These are phyloP conservation scores for Escovopsis weberi DNA, from an alignment of 2,329 filamentous ascomycete genomes.

Conservation along the genomic window DNA sequence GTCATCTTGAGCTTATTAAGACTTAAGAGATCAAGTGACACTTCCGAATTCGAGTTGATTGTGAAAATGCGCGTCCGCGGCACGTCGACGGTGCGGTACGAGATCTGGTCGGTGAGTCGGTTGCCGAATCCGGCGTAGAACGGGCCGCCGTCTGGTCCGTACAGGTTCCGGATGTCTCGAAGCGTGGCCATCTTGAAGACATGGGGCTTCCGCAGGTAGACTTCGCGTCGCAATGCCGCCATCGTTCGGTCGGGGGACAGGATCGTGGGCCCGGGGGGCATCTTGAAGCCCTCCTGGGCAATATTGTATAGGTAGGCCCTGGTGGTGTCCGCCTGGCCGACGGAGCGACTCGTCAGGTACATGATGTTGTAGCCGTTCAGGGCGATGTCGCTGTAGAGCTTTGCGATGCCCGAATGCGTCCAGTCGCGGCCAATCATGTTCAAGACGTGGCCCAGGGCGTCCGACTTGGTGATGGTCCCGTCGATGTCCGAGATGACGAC, in stretches of 20 bases:
- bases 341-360: constrained; percentile 87
- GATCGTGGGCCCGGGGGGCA: constrained; percentile 87
- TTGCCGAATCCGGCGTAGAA: constrained; percentile 98
- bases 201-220: constrained; percentile 91
- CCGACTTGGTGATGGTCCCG: constrained; percentile 96
- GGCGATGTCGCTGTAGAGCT: constrained; percentile 89
- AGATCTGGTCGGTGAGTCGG: constrained; percentile 86
- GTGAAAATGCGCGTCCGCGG: constrained; percentile 92
- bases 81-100: constrained; percentile 91
- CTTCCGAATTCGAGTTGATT: constrained; percentile 95
- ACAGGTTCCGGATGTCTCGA: constrained; percentile 82
- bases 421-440: constrained; percentile 97
- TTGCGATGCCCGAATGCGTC: constrained; percentile 93
- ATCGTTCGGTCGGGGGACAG: constrained; percentile 91
- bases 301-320: constrained; percentile 82
- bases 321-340: constrained; percentile 85
- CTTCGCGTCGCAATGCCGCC: constrained; percentile 77
- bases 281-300: constrained; percentile 67
- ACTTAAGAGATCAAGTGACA: constrained; percentile 76
- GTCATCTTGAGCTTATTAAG: constrained; percentile 93
- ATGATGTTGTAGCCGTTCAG: constrained; percentile 98
- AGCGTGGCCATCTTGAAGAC: constrained; percentile 99
- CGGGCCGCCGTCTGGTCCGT: constrained; percentile 60
- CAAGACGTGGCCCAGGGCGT: constrained; percentile 82
- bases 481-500: constrained; percentile 98